These are phyloP conservation scores for Sarocladium oryzae DNA, from an alignment of 2,329 filamentous ascomycete genomes.

Conservation along the genomic window DNA sequence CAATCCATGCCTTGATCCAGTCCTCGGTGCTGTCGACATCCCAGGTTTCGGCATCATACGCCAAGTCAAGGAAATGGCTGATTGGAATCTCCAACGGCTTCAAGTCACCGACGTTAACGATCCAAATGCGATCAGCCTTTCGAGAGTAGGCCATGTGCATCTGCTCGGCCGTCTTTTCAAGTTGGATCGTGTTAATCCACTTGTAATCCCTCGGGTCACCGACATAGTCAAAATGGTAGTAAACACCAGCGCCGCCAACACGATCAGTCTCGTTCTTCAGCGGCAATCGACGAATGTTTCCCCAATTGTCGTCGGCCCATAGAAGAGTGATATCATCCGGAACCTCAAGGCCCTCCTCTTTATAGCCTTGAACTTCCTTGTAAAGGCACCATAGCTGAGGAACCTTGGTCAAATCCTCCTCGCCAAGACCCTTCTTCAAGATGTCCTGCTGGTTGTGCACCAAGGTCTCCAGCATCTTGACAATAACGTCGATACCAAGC, in stretches of 20 bases:
- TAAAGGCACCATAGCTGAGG: conserved; percentile 70
- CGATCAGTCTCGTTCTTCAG: conserved; percentile 52
- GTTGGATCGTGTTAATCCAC: conserved; percentile 59
- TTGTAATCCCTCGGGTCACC: conserved; percentile 42
- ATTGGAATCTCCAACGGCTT: conserved; percentile 60
- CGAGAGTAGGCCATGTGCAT: conserved; percentile 54
- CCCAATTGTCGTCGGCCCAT: conserved; percentile 66
- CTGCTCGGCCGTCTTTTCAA: conserved; percentile 55
- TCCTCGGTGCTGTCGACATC: conserved; percentile 45
- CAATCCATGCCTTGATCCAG: conserved; percentile 52
- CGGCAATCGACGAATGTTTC: conserved; percentile 57
- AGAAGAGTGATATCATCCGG: conserved; percentile 63
- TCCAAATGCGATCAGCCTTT: conserved; percentile 55
- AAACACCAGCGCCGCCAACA: conserved; percentile 57
- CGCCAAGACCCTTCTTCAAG: conserved; percentile 44
- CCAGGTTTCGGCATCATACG: conserved; percentile 55
- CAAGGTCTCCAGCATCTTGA: conserved; percentile 43
- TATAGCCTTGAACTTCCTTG: conserved; percentile 67
- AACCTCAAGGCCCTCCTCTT: conserved; percentile 47
- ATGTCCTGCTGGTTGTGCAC: conserved; percentile 55
- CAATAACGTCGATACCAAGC: conserved; percentile 10
- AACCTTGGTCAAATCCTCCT: conserved; percentile 34
- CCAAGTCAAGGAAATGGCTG: conserved; percentile 61
- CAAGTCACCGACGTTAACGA: conserved; percentile 61
- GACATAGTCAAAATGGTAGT: conserved; percentile 54